Base-by-base conservation (phyloP, 345 rosid genomes). In the Jatropha curcas region DNA sequence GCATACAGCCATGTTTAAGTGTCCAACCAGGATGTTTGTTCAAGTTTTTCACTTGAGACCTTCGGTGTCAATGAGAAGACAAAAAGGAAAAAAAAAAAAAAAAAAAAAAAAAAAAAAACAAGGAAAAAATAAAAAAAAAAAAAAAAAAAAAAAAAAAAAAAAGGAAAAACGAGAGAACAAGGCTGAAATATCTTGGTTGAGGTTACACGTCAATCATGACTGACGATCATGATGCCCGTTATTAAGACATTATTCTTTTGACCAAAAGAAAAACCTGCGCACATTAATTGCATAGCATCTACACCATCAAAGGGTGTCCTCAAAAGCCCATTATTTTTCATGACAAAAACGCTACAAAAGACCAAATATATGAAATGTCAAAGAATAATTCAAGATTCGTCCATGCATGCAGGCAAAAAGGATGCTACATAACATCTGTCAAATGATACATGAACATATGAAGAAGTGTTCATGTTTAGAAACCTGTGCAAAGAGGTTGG, bases 401-500 rank as follows among this genome's bases (percentile, higher is more conserved):
- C 14, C 6, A 20, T 35, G 24, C 27, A 5, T 61, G 17, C 25
- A 7, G n/a, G 17, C 11, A 0, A 22, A 5, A 4, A 37, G 51
- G 34, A 17, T 24, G 48, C 72, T 34, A 24, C 51, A 28, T 19
- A 59, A 57, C 19, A 28, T 43, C n/a, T 25, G 25, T 58, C 3
- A 46, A 71, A 43, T 41, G 57, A 71, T 71, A 12, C 17, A 31
- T 60, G 43, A 37, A 45, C 37, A 59, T 43, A 45, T 31, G 28
- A 30, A 45, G 20, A 11, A 3, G 52, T 7, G 61, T 31, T 68
- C 39, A 19, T 43, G 1, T 45, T 51, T 28, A 46, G 50, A 70
- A 77, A 94, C 98, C 97, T 94, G 92, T 94, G 93, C 77, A 94
- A 76, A 64, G 97, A 94, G 19, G 95, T 94, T 68, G 90, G 94